These are phyloP conservation scores for Clarireedia paspali DNA, from an alignment of 2,329 filamentous ascomycete species.

Conservation along the genomic window DNA sequence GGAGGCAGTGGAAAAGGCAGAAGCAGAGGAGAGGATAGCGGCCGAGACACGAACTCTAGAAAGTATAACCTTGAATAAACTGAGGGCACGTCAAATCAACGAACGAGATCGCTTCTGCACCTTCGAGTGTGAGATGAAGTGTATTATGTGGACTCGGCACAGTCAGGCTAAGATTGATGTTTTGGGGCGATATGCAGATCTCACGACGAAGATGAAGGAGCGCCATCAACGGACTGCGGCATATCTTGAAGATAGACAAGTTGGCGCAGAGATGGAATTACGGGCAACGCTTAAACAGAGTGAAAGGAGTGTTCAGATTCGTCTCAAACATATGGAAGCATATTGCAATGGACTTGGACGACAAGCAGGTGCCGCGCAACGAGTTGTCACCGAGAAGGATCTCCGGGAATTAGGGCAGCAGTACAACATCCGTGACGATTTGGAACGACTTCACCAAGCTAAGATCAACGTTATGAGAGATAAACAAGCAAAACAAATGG, in stretches of 20 bases:
- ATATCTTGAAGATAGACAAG: slow-evolving; percentile 53
- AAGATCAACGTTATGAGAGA: slow-evolving; percentile 61
- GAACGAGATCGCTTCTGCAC: slow-evolving; percentile 45
- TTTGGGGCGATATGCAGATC: slow-evolving; percentile 40
- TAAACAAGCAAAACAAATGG: slow-evolving; percentile 53
- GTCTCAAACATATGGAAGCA: slow-evolving; percentile 59
- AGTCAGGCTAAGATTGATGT: slow-evolving; percentile 39
- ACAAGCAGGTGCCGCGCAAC: slow-evolving; percentile 37
- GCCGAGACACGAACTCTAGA: slow-evolving; percentile 40
- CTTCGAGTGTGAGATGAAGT: slow-evolving; percentile 42
- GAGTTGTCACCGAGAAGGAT: slow-evolving; percentile 52
- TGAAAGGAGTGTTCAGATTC: slow-evolving; percentile 47
- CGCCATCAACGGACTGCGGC: slow-evolving; percentile 44
- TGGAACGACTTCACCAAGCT: slow-evolving; percentile 50
- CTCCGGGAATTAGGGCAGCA: slow-evolving; percentile 52
- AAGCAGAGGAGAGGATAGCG: slow-evolving; percentile 35
- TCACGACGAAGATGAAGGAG: slow-evolving; percentile 46
- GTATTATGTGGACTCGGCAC: slow-evolving; percentile 44
- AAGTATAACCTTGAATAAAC: slow-evolving; percentile 36
- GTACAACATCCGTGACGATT: slow-evolving; percentile 51
- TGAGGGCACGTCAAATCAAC: slow-evolving; percentile 39
- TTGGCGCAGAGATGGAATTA: slow-evolving; percentile 55
- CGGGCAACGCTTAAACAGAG: slow-evolving; percentile 46
- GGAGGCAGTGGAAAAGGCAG: slow-evolving; percentile 36
- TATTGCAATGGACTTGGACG: slow-evolving; percentile 50